phyloP scores from a whole-genome alignment of 176 grass and related monocot genomes.

The Paspalum vaginatum region DNA sequence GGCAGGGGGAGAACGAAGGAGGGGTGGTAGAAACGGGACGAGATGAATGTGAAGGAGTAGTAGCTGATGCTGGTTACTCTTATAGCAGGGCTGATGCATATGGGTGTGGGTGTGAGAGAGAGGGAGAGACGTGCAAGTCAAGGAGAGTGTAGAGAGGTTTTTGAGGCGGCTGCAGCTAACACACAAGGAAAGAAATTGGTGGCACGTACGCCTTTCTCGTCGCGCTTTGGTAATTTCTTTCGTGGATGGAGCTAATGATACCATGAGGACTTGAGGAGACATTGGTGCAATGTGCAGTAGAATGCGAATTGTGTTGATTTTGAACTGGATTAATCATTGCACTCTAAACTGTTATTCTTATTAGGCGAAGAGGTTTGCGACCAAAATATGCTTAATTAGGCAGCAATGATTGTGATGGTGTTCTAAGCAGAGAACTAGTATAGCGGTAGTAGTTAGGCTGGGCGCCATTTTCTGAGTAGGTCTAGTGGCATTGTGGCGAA shows the following conservation, averaged over 20 bases:
- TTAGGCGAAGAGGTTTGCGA: not conserved
- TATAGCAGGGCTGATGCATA: slow-evolving; percentile 37
- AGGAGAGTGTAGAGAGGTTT: slow-evolving; percentile 47
- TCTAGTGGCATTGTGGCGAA: too few relatives aligned
- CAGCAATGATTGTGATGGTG: not conserved
- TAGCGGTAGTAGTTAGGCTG: not conserved
- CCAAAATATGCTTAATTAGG: not conserved
- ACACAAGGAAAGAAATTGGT: slow-evolving; percentile 6
- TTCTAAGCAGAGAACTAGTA: not conserved
- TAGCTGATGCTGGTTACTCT: slow-evolving; percentile 32
- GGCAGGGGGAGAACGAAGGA: not conserved
- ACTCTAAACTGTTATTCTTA: not conserved
- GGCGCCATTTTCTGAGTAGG: not conserved
- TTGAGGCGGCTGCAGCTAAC: slow-evolving; percentile 40
- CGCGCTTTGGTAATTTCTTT: not conserved
- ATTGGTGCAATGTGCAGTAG: not conserved
- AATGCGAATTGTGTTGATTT: not conserved
- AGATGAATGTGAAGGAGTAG: not conserved
- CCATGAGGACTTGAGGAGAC: slow-evolving; percentile 27
- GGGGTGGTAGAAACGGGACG: slow-evolving; percentile 24
- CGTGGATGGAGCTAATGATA: slow-evolving; percentile 42
- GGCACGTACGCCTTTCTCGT: slow-evolving; percentile 5
- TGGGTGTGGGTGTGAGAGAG: not conserved
- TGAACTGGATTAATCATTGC: slow-evolving; percentile 8
- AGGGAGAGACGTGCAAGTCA: slow-evolving; percentile 40